These are phyloP conservation scores for Schizophyllum commune DNA, from an alignment of 1,284 basidiomycete genomes.

Conservation along the genomic window DNA sequence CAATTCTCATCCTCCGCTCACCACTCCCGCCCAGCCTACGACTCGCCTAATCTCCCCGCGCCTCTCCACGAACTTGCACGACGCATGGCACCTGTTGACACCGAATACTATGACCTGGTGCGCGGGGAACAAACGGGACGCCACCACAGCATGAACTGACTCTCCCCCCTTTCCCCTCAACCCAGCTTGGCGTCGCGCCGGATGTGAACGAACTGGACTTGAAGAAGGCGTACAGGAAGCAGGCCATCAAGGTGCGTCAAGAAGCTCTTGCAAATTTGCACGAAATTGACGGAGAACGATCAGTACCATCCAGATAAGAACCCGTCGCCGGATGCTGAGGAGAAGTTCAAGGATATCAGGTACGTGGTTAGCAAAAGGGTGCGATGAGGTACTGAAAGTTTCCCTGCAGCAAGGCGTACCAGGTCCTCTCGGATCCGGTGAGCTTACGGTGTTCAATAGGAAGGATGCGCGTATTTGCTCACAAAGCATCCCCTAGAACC, in stretches of 20 bases:
- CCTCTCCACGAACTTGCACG: neutral
- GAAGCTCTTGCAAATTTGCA: neutral
- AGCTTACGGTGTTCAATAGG: constrained; percentile 20
- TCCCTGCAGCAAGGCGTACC: constrained; percentile 75
- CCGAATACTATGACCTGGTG: constrained; percentile 62
- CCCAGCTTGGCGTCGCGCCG: constrained; percentile 36
- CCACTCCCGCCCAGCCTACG: neutral
- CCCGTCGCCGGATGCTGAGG: constrained; percentile 76
- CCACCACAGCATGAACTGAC: neutral
- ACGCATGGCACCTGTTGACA: constrained; percentile 53
- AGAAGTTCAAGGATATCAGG: constrained; percentile 94
- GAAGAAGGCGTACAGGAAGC: constrained; percentile 95
- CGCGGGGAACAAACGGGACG: constrained; percentile 13
- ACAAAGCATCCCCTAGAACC: constrained; percentile 43
- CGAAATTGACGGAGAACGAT: constrained; percentile 1
- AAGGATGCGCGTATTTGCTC: constrained; percentile 1
- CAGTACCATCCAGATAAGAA: constrained; percentile 96
- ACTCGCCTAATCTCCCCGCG: neutral
- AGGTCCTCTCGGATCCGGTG: constrained; percentile 80
- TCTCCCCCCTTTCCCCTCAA: neutral
- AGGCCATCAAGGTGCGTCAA: constrained; percentile 77
- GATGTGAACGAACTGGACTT: constrained; percentile 65
- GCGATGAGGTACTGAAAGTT: neutral
- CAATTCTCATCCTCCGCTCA: neutral
- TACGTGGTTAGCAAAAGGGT: constrained; percentile 22